Evolutionary conservation across 306 rosid genomes (phyloP), one percentile per base, ranked within the genome.

Genomic region (Gastrolobium villosum): DNA sequence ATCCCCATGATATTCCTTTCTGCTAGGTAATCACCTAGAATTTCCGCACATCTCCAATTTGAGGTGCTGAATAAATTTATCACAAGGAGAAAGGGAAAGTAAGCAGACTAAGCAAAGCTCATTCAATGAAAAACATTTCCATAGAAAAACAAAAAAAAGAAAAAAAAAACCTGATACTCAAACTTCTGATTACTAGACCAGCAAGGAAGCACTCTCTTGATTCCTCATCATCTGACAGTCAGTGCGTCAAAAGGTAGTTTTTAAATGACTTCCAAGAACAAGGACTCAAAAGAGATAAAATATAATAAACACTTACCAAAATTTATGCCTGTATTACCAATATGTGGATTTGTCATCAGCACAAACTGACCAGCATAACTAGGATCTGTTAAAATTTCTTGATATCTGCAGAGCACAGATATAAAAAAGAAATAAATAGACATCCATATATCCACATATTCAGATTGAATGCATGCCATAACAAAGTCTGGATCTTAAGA

Each of bases 301-400:
- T 37, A 65, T 6, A 40, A 13, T 15, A 41, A 83, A 75, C 13
- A 73, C 91, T 35, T 60, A 89, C 98, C 94, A 41, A 90, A 90
- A 88, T 94, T 94, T 46, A 94, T 84, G 83, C 98, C 96, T 56
- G 98, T 90, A 66, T 94, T 92, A 82, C 99, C 99, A 50, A 95
- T 95, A 14, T 92, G 99, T 0, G 99, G 99, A 84, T 87, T 96
- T 56, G 98, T 91, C 98, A 96, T 96, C 32, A 93, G 82, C 57
- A 96, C 98, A 85, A 93, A 93, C 81, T 96, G 98, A 2, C 98
- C 99, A 74, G 98, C 94, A 81, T 95, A 95, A 78, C 98, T 95
- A 54, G 99, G 99, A 80, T 95, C 98, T 0, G 99, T 95, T 55
- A 95, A 83, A 84, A 95, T 95, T 77, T 95, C 99, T 79, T 95